These are phyloP conservation scores for Neonectria magnoliae DNA, from an alignment of 2,329 filamentous ascomycete genomes.

Conservation along the genomic window DNA sequence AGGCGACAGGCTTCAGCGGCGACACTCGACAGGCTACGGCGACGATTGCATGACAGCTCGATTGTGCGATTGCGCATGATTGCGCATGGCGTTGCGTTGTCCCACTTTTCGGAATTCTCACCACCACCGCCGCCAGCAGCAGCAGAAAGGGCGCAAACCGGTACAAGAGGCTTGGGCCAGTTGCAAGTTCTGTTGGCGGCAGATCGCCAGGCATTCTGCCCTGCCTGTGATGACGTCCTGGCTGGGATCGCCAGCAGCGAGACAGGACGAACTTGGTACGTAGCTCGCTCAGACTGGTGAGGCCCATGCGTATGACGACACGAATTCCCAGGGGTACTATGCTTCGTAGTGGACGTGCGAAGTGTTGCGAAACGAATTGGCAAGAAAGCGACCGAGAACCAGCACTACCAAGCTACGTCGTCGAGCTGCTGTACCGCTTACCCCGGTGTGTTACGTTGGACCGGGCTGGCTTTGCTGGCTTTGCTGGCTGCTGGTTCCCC, in stretches of 20 bases:
- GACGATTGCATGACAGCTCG: conserved; percentile 39
- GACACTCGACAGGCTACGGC: conserved; percentile 1
- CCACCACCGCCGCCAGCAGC: conserved; percentile 1
- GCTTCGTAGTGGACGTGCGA: background rate
- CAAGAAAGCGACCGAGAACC: background rate
- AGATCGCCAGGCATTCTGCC: conserved; percentile 8
- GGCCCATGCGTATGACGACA: conserved; percentile 25
- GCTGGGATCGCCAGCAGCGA: conserved; percentile 13
- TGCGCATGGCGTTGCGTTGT: conserved; percentile 17
- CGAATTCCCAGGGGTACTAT: background rate
- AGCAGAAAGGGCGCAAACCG: conserved; percentile 19
- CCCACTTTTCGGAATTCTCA: conserved; percentile 19
- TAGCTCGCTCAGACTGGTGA: background rate
- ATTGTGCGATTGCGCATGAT: conserved; percentile 39
- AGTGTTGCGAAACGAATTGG: background rate
- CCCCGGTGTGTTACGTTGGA: conserved; percentile 25
- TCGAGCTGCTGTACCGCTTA: conserved; percentile 8
- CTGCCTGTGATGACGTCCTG: conserved; percentile 16
- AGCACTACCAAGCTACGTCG: background rate
- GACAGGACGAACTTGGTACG: conserved; percentile 10
- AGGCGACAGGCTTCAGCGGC: conserved; percentile 7
- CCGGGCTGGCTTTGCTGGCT: conserved; percentile 23
- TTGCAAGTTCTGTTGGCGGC: conserved; percentile 11
- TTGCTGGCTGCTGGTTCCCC: conserved; percentile 11
- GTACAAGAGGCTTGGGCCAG: conserved; percentile 10